Evolutionary conservation across 2,329 filamentous ascomycete genomes (phyloP).

Genomic region (Hypoxylon sp.): DNA sequence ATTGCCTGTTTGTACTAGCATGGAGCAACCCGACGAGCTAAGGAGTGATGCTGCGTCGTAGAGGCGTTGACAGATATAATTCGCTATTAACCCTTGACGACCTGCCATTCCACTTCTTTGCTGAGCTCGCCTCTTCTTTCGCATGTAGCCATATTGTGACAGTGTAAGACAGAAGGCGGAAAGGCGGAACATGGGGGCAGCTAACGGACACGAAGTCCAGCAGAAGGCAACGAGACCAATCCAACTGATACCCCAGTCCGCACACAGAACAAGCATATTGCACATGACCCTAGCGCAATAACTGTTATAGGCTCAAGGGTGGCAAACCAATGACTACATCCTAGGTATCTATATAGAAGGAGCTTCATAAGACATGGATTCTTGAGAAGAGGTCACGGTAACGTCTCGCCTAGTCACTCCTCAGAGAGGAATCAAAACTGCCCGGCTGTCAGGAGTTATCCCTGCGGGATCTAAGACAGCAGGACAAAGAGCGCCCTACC

Average conservation of each 20-base stretch:
- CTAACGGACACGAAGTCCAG: background rate
- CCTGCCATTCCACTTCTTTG: background rate
- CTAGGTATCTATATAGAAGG: too few relatives aligned
- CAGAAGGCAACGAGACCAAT: background rate
- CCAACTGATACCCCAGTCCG: background rate
- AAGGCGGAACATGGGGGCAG: background rate
- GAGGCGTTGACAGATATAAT: background rate
- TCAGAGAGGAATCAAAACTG: too few relatives aligned
- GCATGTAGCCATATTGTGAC: background rate
- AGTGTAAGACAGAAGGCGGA: background rate
- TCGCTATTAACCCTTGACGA: background rate
- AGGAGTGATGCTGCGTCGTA: background rate
- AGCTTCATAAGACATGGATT: too few relatives aligned
- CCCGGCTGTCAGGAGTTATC: too few relatives aligned
- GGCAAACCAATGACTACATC: too few relatives aligned
- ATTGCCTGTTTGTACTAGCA: background rate
- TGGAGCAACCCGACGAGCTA: background rate
- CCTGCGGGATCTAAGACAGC: too few relatives aligned
- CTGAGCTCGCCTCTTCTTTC: background rate
- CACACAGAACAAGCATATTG: background rate
- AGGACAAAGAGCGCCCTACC: too few relatives aligned
- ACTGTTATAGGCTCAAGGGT: too few relatives aligned
- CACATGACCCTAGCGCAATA: too few relatives aligned
- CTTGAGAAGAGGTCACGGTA: too few relatives aligned
- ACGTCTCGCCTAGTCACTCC: too few relatives aligned